These are phyloP conservation scores for Kuraishia piskuri DNA, from an alignment of 805 yeast genomes.

Conservation along the genomic window DNA sequence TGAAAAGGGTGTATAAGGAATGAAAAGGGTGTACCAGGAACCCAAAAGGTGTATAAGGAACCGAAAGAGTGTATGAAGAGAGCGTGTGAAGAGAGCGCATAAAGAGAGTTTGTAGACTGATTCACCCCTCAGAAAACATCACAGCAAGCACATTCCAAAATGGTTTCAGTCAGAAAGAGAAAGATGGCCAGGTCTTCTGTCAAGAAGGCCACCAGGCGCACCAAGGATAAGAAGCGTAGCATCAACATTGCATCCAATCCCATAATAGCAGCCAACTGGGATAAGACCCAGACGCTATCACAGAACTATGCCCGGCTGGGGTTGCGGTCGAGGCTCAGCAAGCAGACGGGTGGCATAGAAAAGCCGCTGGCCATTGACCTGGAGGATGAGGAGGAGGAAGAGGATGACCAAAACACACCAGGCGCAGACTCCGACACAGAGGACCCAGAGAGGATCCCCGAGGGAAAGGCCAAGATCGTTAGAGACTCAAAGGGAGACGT, in stretches of 20 bases:
- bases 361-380: constrained; percentile 25
- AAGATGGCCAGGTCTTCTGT: constrained; percentile 71
- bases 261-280: constrained; percentile 88
- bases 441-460: constrained; percentile 56
- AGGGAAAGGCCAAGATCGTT: constrained; percentile 70
- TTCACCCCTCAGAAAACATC: too few relatives aligned
- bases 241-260: constrained; percentile 65
- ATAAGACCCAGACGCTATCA: constrained; percentile 63
- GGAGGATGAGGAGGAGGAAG: constrained; percentile 29
- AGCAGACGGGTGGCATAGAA: constrained; percentile 77
- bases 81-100: neutral
- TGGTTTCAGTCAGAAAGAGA: constrained; percentile 67
- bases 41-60: neutral
- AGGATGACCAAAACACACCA: constrained; percentile 10
- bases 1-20: too few relatives aligned
- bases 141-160: too few relatives aligned
- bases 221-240: constrained; percentile 62
- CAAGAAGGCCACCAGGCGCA: constrained; percentile 59
- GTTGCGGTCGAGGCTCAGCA: constrained; percentile 55
- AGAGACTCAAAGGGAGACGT: constrained; percentile 67
- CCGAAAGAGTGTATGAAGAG: too few relatives aligned
- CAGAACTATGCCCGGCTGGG: constrained; percentile 88
- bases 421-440: constrained; percentile 28
- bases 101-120: neutral
- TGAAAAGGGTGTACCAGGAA: neutral